phyloP scores from a whole-genome alignment of 345 rosid genomes.

The Lumnitzera littorea region DNA sequence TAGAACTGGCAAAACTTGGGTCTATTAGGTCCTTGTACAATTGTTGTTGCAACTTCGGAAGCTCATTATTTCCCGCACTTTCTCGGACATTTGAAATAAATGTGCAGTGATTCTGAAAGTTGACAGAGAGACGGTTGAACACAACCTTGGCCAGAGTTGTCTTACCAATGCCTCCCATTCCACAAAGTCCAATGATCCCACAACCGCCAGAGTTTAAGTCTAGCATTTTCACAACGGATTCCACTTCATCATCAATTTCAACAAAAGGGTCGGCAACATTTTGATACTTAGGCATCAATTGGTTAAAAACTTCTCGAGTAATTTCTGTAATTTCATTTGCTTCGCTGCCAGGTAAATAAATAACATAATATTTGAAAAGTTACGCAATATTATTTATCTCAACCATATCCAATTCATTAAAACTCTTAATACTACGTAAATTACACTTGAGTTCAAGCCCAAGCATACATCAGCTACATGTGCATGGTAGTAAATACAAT shows the following conservation, averaged over 20 bases:
- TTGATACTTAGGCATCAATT: not conserved
- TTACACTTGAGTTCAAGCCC: too few species aligned
- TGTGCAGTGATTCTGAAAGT: not conserved
- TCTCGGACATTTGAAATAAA: slow-evolving; percentile 3
- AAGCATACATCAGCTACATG: too few species aligned
- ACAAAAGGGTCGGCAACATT: not conserved
- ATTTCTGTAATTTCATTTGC: too few species aligned
- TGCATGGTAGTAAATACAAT: too few species aligned
- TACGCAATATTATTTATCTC: too few species aligned
- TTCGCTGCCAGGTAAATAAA: too few species aligned
- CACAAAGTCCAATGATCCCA: not conserved
- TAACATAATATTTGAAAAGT: too few species aligned
- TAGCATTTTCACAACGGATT: not conserved
- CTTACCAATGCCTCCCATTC: slow-evolving; percentile 6
- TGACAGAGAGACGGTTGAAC: not conserved
- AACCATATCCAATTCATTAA: too few species aligned
- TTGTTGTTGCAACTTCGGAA: not conserved
- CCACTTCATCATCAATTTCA: not conserved
- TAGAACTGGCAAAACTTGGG: not conserved
- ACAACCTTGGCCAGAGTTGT: slow-evolving; percentile 6
- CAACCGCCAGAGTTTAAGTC: not conserved
- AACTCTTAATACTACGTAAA: too few species aligned
- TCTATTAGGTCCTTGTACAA: not conserved
- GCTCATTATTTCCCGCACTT: not conserved
- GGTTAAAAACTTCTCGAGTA: too few species aligned